Conservation (phyloP, 2,329 filamentous ascomycete species). For the Colletotrichum noveboracense region DNA sequence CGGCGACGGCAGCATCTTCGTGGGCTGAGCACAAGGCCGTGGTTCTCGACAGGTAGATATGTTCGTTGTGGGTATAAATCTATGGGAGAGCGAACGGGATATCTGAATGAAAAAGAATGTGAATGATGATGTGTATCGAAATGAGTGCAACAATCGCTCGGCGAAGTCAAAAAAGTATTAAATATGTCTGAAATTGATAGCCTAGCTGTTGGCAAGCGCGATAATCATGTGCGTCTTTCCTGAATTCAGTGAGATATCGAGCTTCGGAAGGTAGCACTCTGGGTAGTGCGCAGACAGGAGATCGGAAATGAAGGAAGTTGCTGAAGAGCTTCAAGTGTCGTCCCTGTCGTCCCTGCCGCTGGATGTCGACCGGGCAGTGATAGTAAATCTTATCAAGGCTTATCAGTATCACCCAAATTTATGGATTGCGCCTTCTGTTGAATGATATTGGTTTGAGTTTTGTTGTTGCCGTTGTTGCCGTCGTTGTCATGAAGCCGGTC, state of each 20-base stretch:
- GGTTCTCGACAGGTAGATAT: background rate
- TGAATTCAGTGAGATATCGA: fast-evolving
- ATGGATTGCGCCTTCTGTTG: background rate
- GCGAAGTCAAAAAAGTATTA: background rate
- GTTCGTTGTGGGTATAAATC: background rate
- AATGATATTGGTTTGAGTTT: fast-evolving
- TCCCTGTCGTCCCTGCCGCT: background rate
- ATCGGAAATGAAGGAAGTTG: background rate
- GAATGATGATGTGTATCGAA: background rate
- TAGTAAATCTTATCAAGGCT: background rate
- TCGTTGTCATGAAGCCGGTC: background rate
- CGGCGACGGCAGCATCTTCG: background rate
- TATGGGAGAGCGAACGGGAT: background rate
- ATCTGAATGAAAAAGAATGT: background rate
- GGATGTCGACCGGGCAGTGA: background rate
- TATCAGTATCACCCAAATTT: background rate
- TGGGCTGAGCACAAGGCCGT: background rate
- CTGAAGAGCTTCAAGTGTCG: background rate
- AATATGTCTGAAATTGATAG: background rate
- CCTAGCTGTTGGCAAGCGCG: background rate
- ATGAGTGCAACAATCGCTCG: background rate
- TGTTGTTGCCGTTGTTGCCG: fast-evolving
- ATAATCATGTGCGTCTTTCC: background rate
- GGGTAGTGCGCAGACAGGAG: background rate
- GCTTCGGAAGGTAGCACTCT: background rate